Evolutionary conservation across 306 rosid genomes (phyloP), one percentile per base, ranked within the genome.

Genomic region (Rosa multiflora): DNA sequence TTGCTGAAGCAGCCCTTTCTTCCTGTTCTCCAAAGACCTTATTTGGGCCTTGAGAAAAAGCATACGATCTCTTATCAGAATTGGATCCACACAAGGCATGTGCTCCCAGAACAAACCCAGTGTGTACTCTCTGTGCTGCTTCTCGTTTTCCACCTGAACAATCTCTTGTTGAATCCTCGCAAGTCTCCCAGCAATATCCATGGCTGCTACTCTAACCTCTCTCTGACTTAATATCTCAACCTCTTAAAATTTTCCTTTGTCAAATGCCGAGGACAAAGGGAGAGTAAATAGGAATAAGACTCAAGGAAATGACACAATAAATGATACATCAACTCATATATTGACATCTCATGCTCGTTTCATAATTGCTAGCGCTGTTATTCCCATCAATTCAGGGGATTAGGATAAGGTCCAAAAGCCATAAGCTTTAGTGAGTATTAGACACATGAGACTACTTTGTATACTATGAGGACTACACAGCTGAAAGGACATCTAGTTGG

Each of bases 91-190:
- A 40, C 26, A 18, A 67, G 72, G 72, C 48, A 18, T 0, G 48
- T 67, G 72, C 21, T 67, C 72, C 72, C 72, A 67, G 48, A 67
- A 67, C 72, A 67, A 67, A 15, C 72, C 72, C 14, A 67, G 72
- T 0, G 72, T 67, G 48, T 17, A 39, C 26, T 67, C 72, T 44
- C 26, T 18, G 23, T 37, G 13, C 15, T 8, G 48, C 15, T 37
- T 67, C 26, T 18, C 49, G 47, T 39, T 40, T 6, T 67, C 49
- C 12, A 40, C 29, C 72, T 40, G 23, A 18, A 37, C 26, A 18
- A 67, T 39, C 42, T 67, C 72, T 42, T 67, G 29, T 3, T 67
- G 26, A 9, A 67, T 67, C 49, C 29, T 67, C 14, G 2, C 23
- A 40, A 67, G 72, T 26, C 72, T 67, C 48, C 26, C 48, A 17